Evolutionary conservation across 164 flowering plant species (phyloP), one percentile per base, ranked within the genome.

Genomic region (Nelumbo lutea): DNA sequence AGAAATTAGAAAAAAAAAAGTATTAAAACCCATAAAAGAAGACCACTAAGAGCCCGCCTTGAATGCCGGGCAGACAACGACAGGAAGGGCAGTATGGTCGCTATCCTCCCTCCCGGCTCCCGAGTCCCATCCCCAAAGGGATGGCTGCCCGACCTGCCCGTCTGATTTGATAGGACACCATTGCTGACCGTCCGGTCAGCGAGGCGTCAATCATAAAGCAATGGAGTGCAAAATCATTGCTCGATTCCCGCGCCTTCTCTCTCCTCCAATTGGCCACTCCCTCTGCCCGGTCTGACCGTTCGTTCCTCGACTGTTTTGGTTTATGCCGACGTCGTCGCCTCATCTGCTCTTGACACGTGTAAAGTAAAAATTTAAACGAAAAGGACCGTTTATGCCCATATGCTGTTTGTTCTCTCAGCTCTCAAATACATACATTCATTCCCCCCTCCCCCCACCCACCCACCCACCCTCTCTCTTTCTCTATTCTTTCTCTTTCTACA

Each of bases 1-100:
- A 27, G 39, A 15, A 6, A 68, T 43, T 42, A 58, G 39, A 13
- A 44, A 7, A 56, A 41, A 27, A 38, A 38, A 10, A 9, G n/a
- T 27, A 57, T 14, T 3, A 15, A 61, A 56, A 59, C 6, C 39
- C 8, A 62, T 13, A 48, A 69, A 48, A 14, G 14, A 42, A 50
- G 38, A 42, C n/a, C 27, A 56, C 67, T 53, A 65, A 56, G 72
- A 77, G 85, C 81, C 83, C 82, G 88, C 80, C 84, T 79, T 84
- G 82, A 86, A 81, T 83, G 86, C 87, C 82, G 90, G 81, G 81
- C 83, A 81, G 86, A 85, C 66, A 80, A 72, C 42, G 86, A 83
- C 84, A 73, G 71, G 77, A 61, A 67, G 71, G 63, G 65, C 70
- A 72, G 81, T 67, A 62, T 80, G 76, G 82, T 82, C 83, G 39